These are phyloP conservation scores for Asterophora lycoperdoides DNA, from an alignment of 768 basidiomycete species.

Conservation along the genomic window DNA sequence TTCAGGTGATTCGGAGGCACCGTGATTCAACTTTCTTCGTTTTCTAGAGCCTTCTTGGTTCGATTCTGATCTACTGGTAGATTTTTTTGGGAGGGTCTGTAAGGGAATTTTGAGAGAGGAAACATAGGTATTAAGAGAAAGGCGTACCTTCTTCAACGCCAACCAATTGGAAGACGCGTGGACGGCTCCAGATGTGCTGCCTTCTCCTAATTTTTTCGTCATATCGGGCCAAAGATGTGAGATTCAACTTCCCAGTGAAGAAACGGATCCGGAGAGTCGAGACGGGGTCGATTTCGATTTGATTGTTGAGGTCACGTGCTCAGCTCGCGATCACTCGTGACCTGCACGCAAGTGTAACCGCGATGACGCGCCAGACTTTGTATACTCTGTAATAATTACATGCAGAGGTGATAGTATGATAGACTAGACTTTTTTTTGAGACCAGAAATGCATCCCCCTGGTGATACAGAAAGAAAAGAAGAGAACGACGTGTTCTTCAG, in stretches of 20 bases:
- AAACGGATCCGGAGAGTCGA: not conserved
- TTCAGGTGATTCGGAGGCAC: slow-evolving; percentile 8
- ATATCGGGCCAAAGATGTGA: not conserved
- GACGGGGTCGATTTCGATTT: not conserved
- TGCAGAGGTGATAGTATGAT: no score
- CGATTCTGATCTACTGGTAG: not conserved
- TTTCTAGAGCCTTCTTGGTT: slow-evolving; percentile 19
- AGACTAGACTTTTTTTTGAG: not conserved
- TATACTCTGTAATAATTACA: no score
- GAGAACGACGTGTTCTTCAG: no score
- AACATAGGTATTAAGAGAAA: not conserved
- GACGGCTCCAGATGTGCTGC: not conserved
- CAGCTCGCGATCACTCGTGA: not conserved
- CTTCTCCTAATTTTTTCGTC: slow-evolving; percentile 2
- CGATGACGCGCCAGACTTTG: not conserved
- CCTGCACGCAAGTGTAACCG: not conserved
- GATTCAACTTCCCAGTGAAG: not conserved
- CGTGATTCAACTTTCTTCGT: slow-evolving; percentile 26
- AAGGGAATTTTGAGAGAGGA: not conserved
- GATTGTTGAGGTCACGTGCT: not conserved
- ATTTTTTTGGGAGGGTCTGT: slow-evolving; percentile 17
- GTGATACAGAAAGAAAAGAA: not conserved
- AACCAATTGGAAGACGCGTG: slow-evolving; percentile 58
- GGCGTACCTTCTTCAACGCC: slow-evolving; percentile 46
- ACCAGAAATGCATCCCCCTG: not conserved